Conservation (phyloP, 352 stramenopile species). For the Plasmopara halstedii region DNA sequence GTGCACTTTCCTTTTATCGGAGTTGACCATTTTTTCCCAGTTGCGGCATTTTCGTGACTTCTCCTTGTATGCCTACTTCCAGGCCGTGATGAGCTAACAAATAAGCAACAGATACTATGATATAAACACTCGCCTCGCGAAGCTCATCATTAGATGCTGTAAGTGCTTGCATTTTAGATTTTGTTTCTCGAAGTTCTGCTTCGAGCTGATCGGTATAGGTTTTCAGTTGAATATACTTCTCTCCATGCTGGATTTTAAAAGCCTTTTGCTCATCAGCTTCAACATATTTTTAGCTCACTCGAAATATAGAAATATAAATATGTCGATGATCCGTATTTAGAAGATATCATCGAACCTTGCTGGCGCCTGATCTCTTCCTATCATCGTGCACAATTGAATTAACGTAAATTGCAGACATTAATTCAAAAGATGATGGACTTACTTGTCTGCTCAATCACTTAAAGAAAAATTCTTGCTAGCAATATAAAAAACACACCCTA, state of each 20-base stretch:
- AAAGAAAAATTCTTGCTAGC: too few species aligned
- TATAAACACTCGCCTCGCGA: constrained; percentile 38
- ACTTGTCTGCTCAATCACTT: constrained; percentile 46
- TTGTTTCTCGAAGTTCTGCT: constrained; percentile 72
- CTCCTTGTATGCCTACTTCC: constrained; percentile 71
- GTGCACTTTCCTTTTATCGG: background rate
- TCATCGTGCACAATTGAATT: background rate
- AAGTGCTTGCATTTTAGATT: constrained; percentile 65
- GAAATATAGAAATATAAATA: too few species aligned
- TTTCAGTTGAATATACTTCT: constrained; percentile 86
- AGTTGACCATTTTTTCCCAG: constrained; percentile 82
- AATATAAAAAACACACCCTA: constrained; percentile 7
- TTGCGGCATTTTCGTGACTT: constrained; percentile 81
- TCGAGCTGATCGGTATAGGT: constrained; percentile 80
- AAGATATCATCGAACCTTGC: constrained; percentile 36
- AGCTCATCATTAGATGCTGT: constrained; percentile 73
- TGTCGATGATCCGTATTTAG: too few species aligned
- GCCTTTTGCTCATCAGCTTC: constrained; percentile 73
- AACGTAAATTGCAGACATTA: background rate
- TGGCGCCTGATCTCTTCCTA: constrained; percentile 67
- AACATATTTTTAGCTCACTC: background rate
- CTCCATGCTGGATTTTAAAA: constrained; percentile 72
- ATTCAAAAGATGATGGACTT: too few species aligned
- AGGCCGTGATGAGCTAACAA: background rate
- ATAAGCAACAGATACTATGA: background rate